phyloP scores from a whole-genome alignment of 139 green algal species.

The Closterium sp. region DNA sequence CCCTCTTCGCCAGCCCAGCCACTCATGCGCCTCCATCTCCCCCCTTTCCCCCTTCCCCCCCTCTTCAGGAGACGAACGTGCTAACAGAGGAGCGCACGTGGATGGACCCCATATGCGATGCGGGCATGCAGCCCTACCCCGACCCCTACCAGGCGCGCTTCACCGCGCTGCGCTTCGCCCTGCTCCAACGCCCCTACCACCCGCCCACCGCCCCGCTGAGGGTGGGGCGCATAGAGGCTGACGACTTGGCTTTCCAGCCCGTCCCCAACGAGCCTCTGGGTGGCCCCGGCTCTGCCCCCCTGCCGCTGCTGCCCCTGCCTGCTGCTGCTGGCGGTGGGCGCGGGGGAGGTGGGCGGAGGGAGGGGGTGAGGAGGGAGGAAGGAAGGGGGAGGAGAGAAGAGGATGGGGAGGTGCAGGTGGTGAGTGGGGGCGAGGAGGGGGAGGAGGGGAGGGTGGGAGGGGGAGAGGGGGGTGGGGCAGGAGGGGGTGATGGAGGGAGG shows the following conservation, averaged over 20 bases:
- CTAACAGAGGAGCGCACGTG: not conserved
- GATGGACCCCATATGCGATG: not conserved
- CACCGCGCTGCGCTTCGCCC: not conserved
- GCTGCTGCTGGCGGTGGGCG: too few relatives aligned
- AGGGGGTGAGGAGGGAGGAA: not conserved
- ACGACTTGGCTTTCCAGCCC: not conserved
- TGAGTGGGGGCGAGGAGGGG: not conserved
- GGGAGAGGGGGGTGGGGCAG: not conserved
- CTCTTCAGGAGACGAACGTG: not conserved
- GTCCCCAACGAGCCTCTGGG: not conserved
- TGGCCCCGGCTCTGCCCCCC: not conserved
- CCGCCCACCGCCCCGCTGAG: not conserved
- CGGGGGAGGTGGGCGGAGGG: not conserved
- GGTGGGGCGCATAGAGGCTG: not conserved
- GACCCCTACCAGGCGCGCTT: constrained; percentile 35
- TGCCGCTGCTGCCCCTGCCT: not conserved
- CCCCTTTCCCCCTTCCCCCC: too few relatives aligned
- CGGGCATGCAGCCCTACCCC: constrained; percentile 42
- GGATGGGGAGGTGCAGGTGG: not conserved
- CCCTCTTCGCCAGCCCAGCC: too few relatives aligned
- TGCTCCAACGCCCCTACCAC: not conserved
- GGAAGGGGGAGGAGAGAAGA: not conserved
- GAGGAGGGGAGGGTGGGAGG: not conserved
- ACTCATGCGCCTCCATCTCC: too few relatives aligned
- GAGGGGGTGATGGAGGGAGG: not conserved